Base-by-base conservation (phyloP, 2,329 filamentous ascomycete genomes). In the Plenodomus tracheiphilus region DNA sequence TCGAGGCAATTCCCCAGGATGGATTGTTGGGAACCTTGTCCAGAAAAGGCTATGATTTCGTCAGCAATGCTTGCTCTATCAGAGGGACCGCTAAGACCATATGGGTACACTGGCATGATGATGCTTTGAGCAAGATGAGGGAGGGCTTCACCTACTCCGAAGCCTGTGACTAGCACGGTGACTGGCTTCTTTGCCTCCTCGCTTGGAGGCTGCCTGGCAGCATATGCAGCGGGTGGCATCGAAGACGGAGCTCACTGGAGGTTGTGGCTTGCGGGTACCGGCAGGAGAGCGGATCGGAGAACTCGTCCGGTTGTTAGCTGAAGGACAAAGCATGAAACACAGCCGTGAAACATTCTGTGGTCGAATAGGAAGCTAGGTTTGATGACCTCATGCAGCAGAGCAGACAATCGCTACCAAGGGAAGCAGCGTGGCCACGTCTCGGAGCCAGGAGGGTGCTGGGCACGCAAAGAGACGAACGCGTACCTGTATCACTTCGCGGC, bases 1-100 rank as follows among this genome's bases (percentile, higher is more conserved):
- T 62, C 3, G 69, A 71, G 17, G 69, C 69, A 39, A 73, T 70
- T 38, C 67, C 62, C 71, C 71, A 74, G 21, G 68, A 72, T 2
- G 71, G 61, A 50, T 73, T 74, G 9, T 50, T 53, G 18, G 69
- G 68, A 42, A 51, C 62, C 43, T 56, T 59, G 8, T 54, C 18
- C 9, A 73, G 61, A 47, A 73, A 74, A 4, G 71, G 68, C 28
- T 32, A 32, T 32, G 7, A 15, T 10, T 8, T 32, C 4, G 28
- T 32, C 4, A 32, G 28, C 13, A 32, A 7, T 11, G 6, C 8
- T 32, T 10, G 7, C 28, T 6, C 4, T 8, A 11, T 32, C 28
- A 25, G 22, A 25, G 10, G 10, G 22, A n/a, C n/a, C 10, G 22
- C 22, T 5, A 25, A 25, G 22, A 6, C 10, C 22, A 25, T 25